Base-by-base conservation (phyloP, 2,329 filamentous ascomycete genomes). In the Talaromyces pinophilus region DNA sequence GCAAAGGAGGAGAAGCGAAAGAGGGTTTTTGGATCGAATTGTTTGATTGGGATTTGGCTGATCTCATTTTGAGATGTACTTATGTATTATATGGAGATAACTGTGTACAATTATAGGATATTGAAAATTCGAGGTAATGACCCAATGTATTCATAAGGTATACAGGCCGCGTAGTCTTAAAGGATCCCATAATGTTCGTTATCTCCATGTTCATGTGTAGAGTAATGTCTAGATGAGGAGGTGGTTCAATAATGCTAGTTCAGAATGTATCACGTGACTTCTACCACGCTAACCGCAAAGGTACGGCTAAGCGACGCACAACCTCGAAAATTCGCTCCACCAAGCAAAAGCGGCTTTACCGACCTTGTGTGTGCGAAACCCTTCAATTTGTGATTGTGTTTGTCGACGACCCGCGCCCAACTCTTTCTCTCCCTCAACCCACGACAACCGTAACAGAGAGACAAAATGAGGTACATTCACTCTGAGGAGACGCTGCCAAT, bases 391-490 rank as follows among this genome's bases (percentile, higher is more conserved):
- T 70, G 77, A 78, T 74, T 77, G 79, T 78, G 54, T 63, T 62
- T 57, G 62, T 63, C 50, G 52, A 57, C 72, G 73, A 74, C 73
- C 50, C 71, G 72, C 73, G 73, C 72, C 71, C 74, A 72, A 55
- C 63, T 75, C 78, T 77, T 44, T 76, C 73, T 77, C 74, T 78
- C 78, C 76, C 77, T 71, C 63, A 62, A 44, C 52, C 52, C 40
- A 65, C 63, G 42, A 62, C 66, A 62, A 55, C 35, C 57, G 48
- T 50, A 55, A 48, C 30, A 67, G 63, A 67, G 79, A 79, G 79
- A 85, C 91, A 97, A 92, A 86, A 98, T 98, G 95, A 96, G 92
- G 88, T 98, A 97, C 92, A 97, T 99, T 87, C 93, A 97, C 89
- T 96, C 92, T 81, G 88, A 94, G 86, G 94, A 99, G 90, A 87